phyloP scores from a whole-genome alignment of 345 rosid genomes.

The Stellera chamaejasme region DNA sequence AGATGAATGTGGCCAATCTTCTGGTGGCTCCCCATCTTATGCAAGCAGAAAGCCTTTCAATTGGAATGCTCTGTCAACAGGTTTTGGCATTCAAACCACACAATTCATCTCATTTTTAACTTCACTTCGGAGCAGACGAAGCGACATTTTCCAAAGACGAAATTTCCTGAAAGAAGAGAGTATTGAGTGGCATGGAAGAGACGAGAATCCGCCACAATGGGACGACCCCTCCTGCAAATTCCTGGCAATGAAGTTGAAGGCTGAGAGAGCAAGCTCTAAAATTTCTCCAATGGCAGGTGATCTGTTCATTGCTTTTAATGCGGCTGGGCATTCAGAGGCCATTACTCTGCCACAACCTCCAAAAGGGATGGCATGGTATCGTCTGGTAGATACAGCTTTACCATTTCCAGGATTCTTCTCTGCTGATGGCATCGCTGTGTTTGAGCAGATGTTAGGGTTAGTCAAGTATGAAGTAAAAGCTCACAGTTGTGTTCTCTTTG shows the following conservation, averaged over 20 bases:
- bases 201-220: constrained; percentile 71
- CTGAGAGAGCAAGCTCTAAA: constrained; percentile 25
- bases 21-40: constrained; percentile 58
- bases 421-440: constrained; percentile 38
- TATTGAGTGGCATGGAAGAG: constrained; percentile 69
- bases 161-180: constrained; percentile 59
- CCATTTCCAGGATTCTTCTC: constrained; percentile 83
- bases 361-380: constrained; percentile 52
- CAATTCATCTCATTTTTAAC: constrained; percentile 67
- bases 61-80: constrained; percentile 57
- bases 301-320: constrained; percentile 64
- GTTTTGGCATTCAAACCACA: constrained; percentile 59
- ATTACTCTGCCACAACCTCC: constrained; percentile 48
- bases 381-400: constrained; percentile 76
- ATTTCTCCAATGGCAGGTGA: constrained; percentile 31
- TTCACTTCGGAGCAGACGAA: constrained; percentile 49
- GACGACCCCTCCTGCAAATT: constrained; percentile 57
- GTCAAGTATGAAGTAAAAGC: constrained; percentile 63
- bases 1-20: constrained; percentile 86
- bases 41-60: constrained; percentile 44
- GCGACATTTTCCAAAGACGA: constrained; percentile 60
- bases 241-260: constrained; percentile 66
- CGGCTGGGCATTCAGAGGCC: constrained; percentile 31
- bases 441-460: constrained; percentile 35
- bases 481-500: constrained; percentile 72